phyloP scores from a whole-genome alignment of 2,329 filamentous ascomycete genomes.

The Sclerotiophoma versabilis region DNA sequence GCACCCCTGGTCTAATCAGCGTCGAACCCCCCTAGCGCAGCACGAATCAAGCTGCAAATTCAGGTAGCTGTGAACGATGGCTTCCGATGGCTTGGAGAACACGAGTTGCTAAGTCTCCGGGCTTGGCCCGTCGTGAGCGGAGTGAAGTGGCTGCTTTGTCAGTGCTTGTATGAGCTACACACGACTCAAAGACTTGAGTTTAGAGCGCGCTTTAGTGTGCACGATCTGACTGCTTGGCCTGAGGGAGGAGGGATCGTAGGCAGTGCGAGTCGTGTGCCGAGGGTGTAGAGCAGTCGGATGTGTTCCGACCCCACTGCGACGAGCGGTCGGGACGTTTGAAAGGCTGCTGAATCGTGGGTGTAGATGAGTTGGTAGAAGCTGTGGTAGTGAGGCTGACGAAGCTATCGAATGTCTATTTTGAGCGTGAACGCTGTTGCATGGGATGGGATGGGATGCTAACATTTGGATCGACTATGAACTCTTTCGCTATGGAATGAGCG shows the following conservation, averaged over 20 bases:
- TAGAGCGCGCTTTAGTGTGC: background rate
- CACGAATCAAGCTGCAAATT: background rate
- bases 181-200: slow-evolving; percentile 1
- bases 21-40: slow-evolving; percentile 1
- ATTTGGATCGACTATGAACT: too few species aligned
- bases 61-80: too few species aligned
- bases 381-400: background rate
- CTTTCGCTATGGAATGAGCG: too few species aligned
- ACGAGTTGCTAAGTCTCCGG: slow-evolving; percentile 1
- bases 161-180: background rate
- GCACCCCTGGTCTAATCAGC: background rate
- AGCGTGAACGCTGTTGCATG: too few species aligned
- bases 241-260: background rate
- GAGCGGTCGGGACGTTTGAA: slow-evolving; percentile 15
- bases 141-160: background rate
- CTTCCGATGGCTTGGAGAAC: background rate
- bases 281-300: slow-evolving; percentile 7
- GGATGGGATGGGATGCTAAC: too few species aligned
- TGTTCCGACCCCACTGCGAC: slow-evolving; percentile 2
- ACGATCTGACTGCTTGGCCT: background rate
- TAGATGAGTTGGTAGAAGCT: background rate
- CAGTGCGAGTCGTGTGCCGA: background rate
- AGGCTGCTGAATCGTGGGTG: background rate
- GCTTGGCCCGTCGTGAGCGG: background rate
- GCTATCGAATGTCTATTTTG: slow-evolving; percentile 9